Percentiles rank a stretch among this genome's conserved stretches.
These are phyloP conservation scores for Phytophthora aleatoria DNA, from an alignment of 352 stramenopile genomes.

Conservation along the genomic window DNA sequence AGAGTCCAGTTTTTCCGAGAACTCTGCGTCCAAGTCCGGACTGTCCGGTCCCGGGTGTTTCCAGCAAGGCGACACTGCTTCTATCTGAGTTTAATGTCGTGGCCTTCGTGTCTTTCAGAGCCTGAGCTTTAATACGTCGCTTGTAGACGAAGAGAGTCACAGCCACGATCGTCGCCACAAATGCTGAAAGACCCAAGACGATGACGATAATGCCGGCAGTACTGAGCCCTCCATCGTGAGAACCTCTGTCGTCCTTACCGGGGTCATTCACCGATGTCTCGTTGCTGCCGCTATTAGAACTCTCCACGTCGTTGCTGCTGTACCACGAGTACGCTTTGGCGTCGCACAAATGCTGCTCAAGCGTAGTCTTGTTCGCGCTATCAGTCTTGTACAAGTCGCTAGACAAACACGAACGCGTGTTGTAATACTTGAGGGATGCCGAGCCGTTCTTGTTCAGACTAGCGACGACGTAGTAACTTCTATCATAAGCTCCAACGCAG, in stretches of 20 bases:
- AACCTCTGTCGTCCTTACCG: neutral
- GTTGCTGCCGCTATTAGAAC: conserved; percentile 1
- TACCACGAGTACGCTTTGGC: conserved; percentile 26
- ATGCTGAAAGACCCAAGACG: conserved; percentile 3
- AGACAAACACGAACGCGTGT: conserved; percentile 12
- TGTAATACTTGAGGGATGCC: conserved; percentile 24
- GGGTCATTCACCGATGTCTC: neutral
- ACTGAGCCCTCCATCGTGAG: neutral
- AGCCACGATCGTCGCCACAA: conserved; percentile 21
- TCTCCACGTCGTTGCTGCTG: conserved; percentile 30
- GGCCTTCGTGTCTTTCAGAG: conserved; percentile 18
- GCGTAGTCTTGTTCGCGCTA: conserved; percentile 13
- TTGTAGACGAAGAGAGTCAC: conserved; percentile 29
- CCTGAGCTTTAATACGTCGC: conserved; percentile 14
- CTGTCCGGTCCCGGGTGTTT: conserved; percentile 15
- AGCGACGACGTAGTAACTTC: conserved; percentile 34
- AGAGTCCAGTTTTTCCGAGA: conserved; percentile 27
- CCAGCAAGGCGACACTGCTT: conserved; percentile 22
- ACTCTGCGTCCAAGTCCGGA: conserved; percentile 3
- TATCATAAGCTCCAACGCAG: conserved; percentile 29
- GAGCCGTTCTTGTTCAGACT: conserved; percentile 27
- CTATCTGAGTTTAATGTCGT: conserved; percentile 20
- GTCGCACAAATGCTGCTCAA: conserved; percentile 21
- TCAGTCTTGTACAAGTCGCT: conserved; percentile 14
- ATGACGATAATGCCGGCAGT: conserved; percentile 12